These are phyloP conservation scores for Boechera stricta DNA, from an alignment of 345 rosid species.

Conservation along the genomic window DNA sequence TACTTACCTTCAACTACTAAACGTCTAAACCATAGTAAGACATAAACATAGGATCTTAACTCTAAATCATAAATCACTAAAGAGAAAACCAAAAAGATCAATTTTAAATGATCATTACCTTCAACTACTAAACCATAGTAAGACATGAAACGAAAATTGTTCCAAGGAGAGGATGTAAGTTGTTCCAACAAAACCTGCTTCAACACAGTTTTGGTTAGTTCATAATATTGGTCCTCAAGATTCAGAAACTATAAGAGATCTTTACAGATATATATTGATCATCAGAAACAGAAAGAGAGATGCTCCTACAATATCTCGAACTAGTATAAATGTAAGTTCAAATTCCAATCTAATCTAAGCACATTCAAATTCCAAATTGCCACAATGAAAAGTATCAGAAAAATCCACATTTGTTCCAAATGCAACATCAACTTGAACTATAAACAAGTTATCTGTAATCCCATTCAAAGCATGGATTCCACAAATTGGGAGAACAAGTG, in stretches of 20 bases:
- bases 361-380: not conserved
- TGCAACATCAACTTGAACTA: not conserved
- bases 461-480: not conserved
- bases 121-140: conserved; percentile 90
- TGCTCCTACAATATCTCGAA: conserved; percentile 1
- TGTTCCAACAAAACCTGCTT: conserved; percentile 87
- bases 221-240: not conserved
- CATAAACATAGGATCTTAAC: conserved; percentile 44
- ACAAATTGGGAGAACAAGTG: not conserved
- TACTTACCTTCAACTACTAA: conserved; percentile 79
- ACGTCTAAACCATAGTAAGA: conserved; percentile 64
- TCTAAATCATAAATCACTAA: not conserved
- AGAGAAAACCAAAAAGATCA: not conserved
- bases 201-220: not conserved
- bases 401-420: not conserved
- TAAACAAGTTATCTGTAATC: not conserved
- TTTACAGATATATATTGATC: not conserved
- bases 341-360: not conserved
- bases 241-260: conserved; percentile 1
- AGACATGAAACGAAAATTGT: conserved; percentile 83
- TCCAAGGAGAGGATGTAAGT: conserved; percentile 84
- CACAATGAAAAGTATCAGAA: not conserved
- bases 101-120: conserved; percentile 50
- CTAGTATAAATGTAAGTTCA: not conserved
- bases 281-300: not conserved